Base-by-base conservation (phyloP, 1,284 basidiomycete genomes). In the Spongiforma sp. region DNA sequence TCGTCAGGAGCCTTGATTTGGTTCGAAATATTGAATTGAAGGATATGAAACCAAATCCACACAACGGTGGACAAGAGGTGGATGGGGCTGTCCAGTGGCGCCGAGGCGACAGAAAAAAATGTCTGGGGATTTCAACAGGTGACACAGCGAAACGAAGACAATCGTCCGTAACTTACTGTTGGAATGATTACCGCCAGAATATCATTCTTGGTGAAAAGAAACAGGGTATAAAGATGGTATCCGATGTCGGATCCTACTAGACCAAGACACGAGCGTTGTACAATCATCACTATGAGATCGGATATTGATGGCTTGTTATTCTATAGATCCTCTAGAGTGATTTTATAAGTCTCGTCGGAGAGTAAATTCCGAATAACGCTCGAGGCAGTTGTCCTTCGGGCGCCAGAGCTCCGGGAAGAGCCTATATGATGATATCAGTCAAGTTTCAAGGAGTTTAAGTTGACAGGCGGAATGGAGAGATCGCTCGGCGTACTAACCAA, bases 21-120 rank as follows among this genome's bases (percentile, higher is more conserved):
- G 60, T 84, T 84, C 1, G 83, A 77, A 24, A 84, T 69, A 54
- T 79, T 69, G 65, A 80, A 80, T 41, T 82, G 81, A 12, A 85
- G 70, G 2, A 80, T 65, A 48, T 84, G 80, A 2, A 80, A 46
- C 80, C 79, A 84, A 7, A 81, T 71, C 83, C 83, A 85, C 28
- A 78, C 69, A 2, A 76, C 56, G 1, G 72, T 66, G 30, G 78
- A 74, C 3, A 70, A 41, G 19, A 80, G 62, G 12, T 67, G 69
- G 7, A 48, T 56, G 19, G 71, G 37, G 21, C 63, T 62, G 43
- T 62, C 62, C 10, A 75, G 48, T 15, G 78, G 79, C n/a, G 80
- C 73, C 2, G 77, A 72, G 2, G 77, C 77, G 10, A 73, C 39
- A 0, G 79, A 73, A 60, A 84, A 78, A 3, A 78, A 57, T 6